These are phyloP conservation scores for Floccularia luteovirens DNA, from an alignment of 768 basidiomycete genomes.

Conservation along the genomic window DNA sequence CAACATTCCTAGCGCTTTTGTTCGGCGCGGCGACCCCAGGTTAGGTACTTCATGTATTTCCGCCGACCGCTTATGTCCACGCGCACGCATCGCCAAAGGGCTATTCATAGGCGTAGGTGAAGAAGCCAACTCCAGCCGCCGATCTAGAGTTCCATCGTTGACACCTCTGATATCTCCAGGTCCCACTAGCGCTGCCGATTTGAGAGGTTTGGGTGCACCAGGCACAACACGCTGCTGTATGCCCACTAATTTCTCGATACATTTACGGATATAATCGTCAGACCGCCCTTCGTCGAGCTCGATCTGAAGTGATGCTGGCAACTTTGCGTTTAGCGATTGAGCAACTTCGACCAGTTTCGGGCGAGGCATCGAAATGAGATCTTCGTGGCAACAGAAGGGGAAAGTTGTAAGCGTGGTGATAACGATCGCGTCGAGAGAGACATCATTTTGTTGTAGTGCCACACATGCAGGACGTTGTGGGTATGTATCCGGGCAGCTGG, in stretches of 20 bases:
- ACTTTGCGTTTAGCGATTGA: conserved; percentile 41
- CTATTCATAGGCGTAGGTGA: conserved; percentile 31
- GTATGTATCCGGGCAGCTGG: background rate
- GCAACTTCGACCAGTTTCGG: conserved; percentile 46
- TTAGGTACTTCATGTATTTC: background rate
- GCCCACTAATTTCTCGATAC: conserved; percentile 57
- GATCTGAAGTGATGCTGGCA: conserved; percentile 47
- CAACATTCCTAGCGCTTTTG: conserved; percentile 19
- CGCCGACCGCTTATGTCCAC: background rate
- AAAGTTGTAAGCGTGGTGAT: conserved; percentile 51
- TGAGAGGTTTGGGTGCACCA: conserved; percentile 25
- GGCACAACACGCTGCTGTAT: conserved; percentile 33
- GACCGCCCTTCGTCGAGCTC: conserved; percentile 20
- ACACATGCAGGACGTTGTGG: conserved; percentile 24
- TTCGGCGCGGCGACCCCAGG: conserved; percentile 13
- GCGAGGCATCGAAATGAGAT: conserved; percentile 58
- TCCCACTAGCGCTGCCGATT: conserved; percentile 8
- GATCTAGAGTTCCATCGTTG: conserved; percentile 5
- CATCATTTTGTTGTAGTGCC: conserved; percentile 57
- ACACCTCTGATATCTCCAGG: background rate
- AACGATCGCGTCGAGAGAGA: conserved; percentile 43
- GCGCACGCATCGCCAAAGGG: conserved; percentile 18
- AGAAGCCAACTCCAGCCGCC: conserved; percentile 11
- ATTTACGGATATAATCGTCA: conserved; percentile 37
- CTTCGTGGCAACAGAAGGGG: conserved; percentile 73